phyloP scores from a whole-genome alignment of 1,284 basidiomycete species.

The Rhodotorula sp. region DNA sequence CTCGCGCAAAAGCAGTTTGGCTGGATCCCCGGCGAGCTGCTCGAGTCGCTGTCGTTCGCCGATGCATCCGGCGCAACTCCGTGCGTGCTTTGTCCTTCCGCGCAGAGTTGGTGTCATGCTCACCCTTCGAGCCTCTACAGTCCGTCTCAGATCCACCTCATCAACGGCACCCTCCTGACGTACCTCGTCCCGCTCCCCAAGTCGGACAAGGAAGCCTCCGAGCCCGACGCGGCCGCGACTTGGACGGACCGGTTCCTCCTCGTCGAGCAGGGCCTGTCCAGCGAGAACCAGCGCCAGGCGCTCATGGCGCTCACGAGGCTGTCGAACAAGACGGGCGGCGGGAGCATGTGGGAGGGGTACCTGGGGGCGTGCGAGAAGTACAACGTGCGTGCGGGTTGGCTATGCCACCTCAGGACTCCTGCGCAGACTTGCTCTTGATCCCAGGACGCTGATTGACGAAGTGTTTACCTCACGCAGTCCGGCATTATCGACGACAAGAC shows the following conservation, averaged over 20 bases:
- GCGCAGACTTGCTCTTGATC: too few relatives aligned
- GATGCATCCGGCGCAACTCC: background rate
- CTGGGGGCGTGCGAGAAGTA: constrained; percentile 70
- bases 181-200: constrained; percentile 79
- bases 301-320: constrained; percentile 65
- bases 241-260: constrained; percentile 84
- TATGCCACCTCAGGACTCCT: background rate
- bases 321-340: constrained; percentile 53
- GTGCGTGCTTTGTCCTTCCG: background rate
- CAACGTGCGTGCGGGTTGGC: constrained; percentile 61
- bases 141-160: constrained; percentile 49
- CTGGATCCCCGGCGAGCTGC: constrained; percentile 85
- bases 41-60: constrained; percentile 54
- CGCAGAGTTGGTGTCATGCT: background rate
- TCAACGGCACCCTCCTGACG: constrained; percentile 68
- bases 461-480: constrained; percentile 58
- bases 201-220: constrained; percentile 61
- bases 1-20: constrained; percentile 76
- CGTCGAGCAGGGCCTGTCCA: constrained; percentile 61
- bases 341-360: constrained; percentile 63
- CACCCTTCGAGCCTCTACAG: constrained; percentile 50
- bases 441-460: background rate
- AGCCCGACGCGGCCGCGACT: constrained; percentile 55
- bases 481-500: constrained; percentile 75
- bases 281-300: constrained; percentile 47